Conservation (phyloP, 257 asterid species). For the Fraxinus americana region DNA sequence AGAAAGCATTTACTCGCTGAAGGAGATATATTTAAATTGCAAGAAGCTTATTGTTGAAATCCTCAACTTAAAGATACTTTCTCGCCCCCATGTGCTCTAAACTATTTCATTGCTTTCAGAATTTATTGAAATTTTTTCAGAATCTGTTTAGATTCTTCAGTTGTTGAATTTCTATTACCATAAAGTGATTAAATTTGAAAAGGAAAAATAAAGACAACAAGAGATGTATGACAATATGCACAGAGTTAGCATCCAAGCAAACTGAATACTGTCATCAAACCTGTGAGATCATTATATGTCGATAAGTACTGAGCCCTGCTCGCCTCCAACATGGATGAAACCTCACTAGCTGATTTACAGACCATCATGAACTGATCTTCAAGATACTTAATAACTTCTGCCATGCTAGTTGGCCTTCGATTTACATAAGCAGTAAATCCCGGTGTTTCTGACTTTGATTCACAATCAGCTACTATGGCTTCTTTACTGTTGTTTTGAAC, state of each 20-base stretch:
- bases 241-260: neutral
- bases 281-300: constrained; percentile 65
- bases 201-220: neutral
- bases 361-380: constrained; percentile 84
- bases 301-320: constrained; percentile 74
- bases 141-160: neutral
- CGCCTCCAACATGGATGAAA: constrained; percentile 79
- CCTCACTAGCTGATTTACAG: constrained; percentile 74
- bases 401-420: constrained; percentile 90
- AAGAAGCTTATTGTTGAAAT: neutral
- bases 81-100: neutral
- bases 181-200: neutral
- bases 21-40: neutral
- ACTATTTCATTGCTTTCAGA: neutral
- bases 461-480: constrained; percentile 55
- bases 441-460: constrained; percentile 71
- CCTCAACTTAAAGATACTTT: neutral
- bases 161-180: neutral
- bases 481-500: constrained; percentile 65
- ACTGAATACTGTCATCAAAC: constrained; percentile 34
- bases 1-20: neutral
- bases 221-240: neutral
- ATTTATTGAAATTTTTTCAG: neutral
- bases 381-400: constrained; percentile 88
- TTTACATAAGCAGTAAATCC: constrained; percentile 91